Base-by-base conservation (phyloP, 331 rosid genomes). In the Cydonia oblonga region DNA sequence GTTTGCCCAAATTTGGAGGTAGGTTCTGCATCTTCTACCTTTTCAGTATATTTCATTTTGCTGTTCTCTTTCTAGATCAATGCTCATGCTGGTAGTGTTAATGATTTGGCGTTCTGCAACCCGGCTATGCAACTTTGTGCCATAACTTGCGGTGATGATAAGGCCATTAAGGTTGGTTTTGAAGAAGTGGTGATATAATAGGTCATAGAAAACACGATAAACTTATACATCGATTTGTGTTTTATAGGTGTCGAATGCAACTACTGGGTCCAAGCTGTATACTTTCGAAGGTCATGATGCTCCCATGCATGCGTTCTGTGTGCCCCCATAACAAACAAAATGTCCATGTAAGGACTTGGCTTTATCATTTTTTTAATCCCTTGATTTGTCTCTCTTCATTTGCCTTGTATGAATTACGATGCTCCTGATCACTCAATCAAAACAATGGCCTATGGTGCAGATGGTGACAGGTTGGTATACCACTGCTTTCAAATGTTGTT, bases 1-100 rank as follows among this genome's bases (percentile, higher is more conserved):
- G n/a, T n/a, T n/a, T n/a, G n/a, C n/a, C n/a, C n/a, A n/a, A n/a
- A n/a, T n/a, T n/a, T n/a, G n/a, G n/a, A n/a, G n/a, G n/a, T n/a
- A n/a, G n/a, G n/a, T n/a, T n/a, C n/a, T 35, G 24, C 38, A 20
- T 33, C 58, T 82, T 66, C 46, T 32, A 46, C 33, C 26, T 40
- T 24, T 63, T 19, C 62, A 18, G 10, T 7, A 16, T 66, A 44
- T 38, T 23, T 11, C 12, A 26, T 14, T 18, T 49, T 42, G 32
- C 2, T 22, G 13, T 28, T 70, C 52, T 67, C 32, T 65, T 64
- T 24, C 32, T 76, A 93, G 98, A 88, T 93, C 75, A 95, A 93
- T 73, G 97, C 98, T 74, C 97, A 93, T 80, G 87, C 79, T n/a
- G 98, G 98, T 7, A 90, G 97, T 60, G 96, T 93, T 46, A 93